A percentile compares a stretch with the other conserved stretches of the same genome.
Evolutionary conservation across 176 grass and related monocot genomes (phyloP).

Genomic region (Leersia perrieri): DNA sequence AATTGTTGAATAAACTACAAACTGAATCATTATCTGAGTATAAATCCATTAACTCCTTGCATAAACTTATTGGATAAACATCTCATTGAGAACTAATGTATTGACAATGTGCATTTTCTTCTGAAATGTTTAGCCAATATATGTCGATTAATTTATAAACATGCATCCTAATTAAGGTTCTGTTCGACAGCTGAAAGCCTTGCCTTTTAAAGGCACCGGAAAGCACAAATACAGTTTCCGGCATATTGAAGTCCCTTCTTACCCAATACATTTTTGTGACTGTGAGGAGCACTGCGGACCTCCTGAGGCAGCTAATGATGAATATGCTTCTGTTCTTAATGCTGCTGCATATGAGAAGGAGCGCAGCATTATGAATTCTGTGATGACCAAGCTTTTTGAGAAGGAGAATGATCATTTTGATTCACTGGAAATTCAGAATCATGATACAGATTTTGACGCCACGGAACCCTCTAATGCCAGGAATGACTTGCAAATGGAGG

Average conservation of each 20-base stretch:
- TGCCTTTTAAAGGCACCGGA: constrained; percentile 86
- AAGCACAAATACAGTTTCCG: constrained; percentile 99
- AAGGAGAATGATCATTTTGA: constrained; percentile 44
- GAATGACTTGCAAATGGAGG: constrained; percentile 32
- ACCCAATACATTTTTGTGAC: constrained; percentile 96
- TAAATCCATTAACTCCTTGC: constrained; percentile 3
- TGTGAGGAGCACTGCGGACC: constrained; percentile 90
- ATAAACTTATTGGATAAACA: background rate
- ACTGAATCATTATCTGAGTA: background rate
- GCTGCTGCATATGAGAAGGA: constrained; percentile 74
- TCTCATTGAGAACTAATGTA: background rate
- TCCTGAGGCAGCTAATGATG: constrained; percentile 57
- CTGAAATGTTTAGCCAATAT: constrained; percentile 2
- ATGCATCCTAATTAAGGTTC: background rate
- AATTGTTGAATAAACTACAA: background rate
- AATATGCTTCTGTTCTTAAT: constrained; percentile 64
- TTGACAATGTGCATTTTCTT: background rate
- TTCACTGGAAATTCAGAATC: constrained; percentile 29
- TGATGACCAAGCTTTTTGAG: constrained; percentile 81
- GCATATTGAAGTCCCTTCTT: constrained; percentile 67
- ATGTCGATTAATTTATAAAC: background rate
- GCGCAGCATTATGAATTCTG: constrained; percentile 75
- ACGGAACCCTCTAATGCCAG: background rate
- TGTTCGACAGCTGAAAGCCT: constrained; percentile 56
- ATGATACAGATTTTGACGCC: background rate